phyloP scores from a whole-genome alignment of 2,329 filamentous ascomycete species.

The Paecilomyces fulvus region DNA sequence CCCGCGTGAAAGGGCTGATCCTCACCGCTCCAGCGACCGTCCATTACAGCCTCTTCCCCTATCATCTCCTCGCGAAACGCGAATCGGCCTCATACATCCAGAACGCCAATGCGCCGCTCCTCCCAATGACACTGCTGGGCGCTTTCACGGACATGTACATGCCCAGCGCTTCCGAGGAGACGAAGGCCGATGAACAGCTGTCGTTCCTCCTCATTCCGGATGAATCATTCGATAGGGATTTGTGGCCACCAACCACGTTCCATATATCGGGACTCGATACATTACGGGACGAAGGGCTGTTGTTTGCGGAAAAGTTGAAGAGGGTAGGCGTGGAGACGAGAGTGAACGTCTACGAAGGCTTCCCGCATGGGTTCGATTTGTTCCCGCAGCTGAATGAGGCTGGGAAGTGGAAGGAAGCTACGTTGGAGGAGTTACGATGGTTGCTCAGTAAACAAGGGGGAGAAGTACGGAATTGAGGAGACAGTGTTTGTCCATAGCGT shows the following conservation, averaged over 20 bases:
- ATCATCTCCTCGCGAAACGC: background rate
- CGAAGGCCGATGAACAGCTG: background rate
- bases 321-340: background rate
- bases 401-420: background rate
- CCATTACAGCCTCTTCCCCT: background rate
- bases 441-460: background rate
- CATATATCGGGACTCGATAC: background rate
- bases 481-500: background rate
- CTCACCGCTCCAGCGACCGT: background rate
- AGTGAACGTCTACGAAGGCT: background rate
- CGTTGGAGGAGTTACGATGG: background rate
- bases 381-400: constrained; percentile 1
- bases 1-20: background rate
- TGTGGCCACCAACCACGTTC: background rate
- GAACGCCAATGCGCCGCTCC: background rate
- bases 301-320: constrained; percentile 1
- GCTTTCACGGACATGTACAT: background rate
- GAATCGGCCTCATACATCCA: background rate
- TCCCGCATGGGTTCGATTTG: background rate
- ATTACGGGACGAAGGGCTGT: background rate
- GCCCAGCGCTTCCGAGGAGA: background rate
- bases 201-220: background rate
- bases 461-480: background rate
- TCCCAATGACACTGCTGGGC: background rate
- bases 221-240: background rate